Evolutionary conservation across 257 asterid genomes (phyloP).

Genomic region (Fraxinus americana): DNA sequence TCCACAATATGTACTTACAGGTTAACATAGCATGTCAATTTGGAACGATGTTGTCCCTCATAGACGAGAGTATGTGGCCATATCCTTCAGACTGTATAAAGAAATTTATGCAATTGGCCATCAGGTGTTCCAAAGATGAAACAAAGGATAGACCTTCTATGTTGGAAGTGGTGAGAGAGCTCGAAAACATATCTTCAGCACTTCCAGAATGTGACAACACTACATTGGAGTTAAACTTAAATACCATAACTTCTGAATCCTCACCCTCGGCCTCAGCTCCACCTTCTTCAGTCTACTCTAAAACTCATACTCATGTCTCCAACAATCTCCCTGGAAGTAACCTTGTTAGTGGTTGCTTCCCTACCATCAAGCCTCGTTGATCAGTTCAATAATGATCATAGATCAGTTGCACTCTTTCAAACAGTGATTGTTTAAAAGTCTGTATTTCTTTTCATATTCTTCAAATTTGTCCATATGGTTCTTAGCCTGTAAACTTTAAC

Average conservation of each 20-base stretch:
- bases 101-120: conserved; percentile 63
- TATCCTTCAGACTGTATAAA: conserved; percentile 62
- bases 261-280: conserved; percentile 42
- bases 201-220: conserved; percentile 44
- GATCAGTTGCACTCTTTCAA: not conserved
- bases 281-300: conserved; percentile 30
- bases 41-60: conserved; percentile 59
- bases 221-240: conserved; percentile 10
- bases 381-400: not conserved
- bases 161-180: conserved; percentile 77
- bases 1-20: conserved; percentile 28
- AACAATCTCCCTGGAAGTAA: conserved; percentile 51
- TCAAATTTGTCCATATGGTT: not conserved
- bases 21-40: conserved; percentile 66
- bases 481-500: not conserved
- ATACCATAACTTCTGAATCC: conserved; percentile 32
- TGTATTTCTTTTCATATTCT: not conserved
- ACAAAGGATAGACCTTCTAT: conserved; percentile 69
- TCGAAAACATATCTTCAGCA: conserved; percentile 55
- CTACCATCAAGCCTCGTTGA: conserved; percentile 62
- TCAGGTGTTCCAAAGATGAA: conserved; percentile 68
- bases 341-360: conserved; percentile 61
- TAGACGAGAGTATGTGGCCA: conserved; percentile 78
- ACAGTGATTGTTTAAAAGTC: not conserved
- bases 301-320: conserved; percentile 44